phyloP scores from a whole-genome alignment of 257 asterid genomes.

The Solanum clarkiae region DNA sequence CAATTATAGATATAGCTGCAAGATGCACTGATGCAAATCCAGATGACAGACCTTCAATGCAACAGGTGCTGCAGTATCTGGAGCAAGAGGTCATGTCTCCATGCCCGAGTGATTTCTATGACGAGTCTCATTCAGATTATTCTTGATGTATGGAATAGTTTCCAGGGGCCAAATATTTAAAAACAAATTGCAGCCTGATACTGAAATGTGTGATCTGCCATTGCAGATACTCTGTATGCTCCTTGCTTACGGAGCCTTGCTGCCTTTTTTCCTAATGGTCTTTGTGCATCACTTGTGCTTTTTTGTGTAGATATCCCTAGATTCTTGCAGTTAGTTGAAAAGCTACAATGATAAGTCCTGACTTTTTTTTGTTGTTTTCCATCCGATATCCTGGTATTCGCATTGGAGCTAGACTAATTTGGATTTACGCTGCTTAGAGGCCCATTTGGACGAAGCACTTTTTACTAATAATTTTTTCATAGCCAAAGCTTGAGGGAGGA shows the following conservation, averaged over 20 bases:
- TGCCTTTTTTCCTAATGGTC: not conserved
- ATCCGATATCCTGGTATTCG: no score
- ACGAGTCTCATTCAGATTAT: constrained; percentile 80
- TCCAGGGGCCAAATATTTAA: not conserved
- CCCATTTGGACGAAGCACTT: no score
- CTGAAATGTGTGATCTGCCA: not conserved
- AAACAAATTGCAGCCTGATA: not conserved
- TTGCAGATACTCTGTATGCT: not conserved
- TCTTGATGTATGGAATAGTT: constrained; percentile 14
- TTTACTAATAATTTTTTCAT: no score
- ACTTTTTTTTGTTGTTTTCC: no score
- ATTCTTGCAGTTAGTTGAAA: not conserved
- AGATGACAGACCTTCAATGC: constrained; percentile 85
- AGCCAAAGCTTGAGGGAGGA: no score
- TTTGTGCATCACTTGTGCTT: not conserved
- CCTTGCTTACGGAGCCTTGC: not conserved
- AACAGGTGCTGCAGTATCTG: constrained; percentile 69
- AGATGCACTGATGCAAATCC: constrained; percentile 81
- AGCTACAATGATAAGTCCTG: no score
- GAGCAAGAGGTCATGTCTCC: constrained; percentile 98
- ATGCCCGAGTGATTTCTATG: constrained; percentile 60
- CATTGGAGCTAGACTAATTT: no score
- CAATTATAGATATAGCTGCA: constrained; percentile 69
- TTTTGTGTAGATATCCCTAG: not conserved
- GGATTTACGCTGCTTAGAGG: no score